Base-by-base conservation (phyloP, 2,329 filamentous ascomycete genomes). In the Colletotrichum sp. region DNA sequence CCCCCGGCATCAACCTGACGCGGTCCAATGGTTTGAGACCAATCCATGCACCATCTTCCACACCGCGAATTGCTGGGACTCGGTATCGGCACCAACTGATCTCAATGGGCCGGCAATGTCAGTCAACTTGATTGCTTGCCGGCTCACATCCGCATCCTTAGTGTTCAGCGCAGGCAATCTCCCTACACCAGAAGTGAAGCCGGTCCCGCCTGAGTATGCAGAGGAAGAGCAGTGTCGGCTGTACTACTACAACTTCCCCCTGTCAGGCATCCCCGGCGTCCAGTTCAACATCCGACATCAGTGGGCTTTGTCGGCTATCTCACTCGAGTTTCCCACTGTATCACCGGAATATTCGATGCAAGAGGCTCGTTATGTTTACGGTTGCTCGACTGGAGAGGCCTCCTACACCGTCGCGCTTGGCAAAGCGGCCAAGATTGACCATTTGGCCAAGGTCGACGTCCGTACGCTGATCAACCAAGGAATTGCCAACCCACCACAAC, bases 61-160 rank as follows among this genome's bases (percentile, higher is more conserved):
- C 79, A 94, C 93, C 0, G 93, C 92, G 1, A 95, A 94, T 78
- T 90, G 91, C 3, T 95, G 93, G 93, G 92, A 94, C 68, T 87
- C 89, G 6, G 3, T 30, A 9, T 52, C 48, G 10, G 13, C 59
- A 9, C 9, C 26, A 6, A 9, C n/a, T 6, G 71, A 74, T 7
- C 7, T 18, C 14, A 69, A 74, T 24, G 59, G 59, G 6, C 77
- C 82, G 3, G 76, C 83, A 18, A 30, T 80, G 2, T 78, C 87
- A 1, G 91, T 95, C 6, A 92, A 93, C 79, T 89, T 95, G 80
- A 85, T 95, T 2, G 91, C 90, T 3, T 95, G 93, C 78, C 90
- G 93, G 5, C 85, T 94, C 57, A 95, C 92, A 2, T 93, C 92
- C 4, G 91, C 92, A 0, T 90, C 91, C 0, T 82, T 94, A 3